Evolutionary conservation across 257 asterid species (phyloP).

Genomic region (Cinchona pubescens): DNA sequence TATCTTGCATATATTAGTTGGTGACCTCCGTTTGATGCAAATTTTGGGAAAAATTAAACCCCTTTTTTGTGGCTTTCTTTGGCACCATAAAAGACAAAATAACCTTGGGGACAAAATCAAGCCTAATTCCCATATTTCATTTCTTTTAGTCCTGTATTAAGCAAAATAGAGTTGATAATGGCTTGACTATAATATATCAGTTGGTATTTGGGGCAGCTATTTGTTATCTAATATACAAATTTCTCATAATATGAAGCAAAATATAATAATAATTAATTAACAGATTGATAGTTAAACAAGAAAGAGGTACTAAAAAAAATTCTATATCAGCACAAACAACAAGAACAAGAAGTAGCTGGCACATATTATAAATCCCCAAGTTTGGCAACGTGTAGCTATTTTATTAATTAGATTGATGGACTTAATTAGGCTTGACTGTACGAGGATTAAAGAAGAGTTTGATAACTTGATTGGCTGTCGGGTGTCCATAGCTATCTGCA

Average conservation of each 20-base stretch:
- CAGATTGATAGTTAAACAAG: not conserved
- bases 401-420: not conserved
- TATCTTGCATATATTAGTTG: not conserved
- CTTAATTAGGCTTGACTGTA: not conserved
- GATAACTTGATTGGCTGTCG: conserved; percentile 14
- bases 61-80: not conserved
- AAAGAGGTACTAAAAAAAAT: not conserved
- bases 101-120: not conserved
- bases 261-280: too few species aligned
- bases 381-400: not conserved
- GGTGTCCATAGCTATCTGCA: not conserved
- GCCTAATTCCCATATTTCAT: not conserved
- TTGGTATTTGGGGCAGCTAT: not conserved
- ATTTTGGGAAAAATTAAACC: not conserved
- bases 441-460: conserved; percentile 11
- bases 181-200: not conserved
- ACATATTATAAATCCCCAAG: not conserved
- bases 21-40: not conserved
- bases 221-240: not conserved
- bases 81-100: not conserved
- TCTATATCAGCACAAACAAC: not conserved
- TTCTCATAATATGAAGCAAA: not conserved
- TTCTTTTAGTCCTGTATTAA: not conserved
- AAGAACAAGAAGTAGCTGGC: not conserved
- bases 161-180: not conserved